Conservation (phyloP, 2,329 filamentous ascomycete species). For the Aureobasidium leucospermi region DNA sequence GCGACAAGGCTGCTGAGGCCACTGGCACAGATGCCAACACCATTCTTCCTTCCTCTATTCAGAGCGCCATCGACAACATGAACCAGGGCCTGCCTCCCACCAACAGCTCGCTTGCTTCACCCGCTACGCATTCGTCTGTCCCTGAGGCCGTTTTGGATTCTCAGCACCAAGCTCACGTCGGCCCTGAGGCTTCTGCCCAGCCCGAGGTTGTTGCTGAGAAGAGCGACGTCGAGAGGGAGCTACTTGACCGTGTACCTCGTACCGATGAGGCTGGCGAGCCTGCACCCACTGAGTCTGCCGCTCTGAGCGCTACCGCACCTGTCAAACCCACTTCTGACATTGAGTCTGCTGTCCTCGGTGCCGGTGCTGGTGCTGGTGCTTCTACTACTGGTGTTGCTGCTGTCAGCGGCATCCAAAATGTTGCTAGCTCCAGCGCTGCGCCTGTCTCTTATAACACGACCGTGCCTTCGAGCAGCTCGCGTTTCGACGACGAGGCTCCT, state of each 20-base stretch:
- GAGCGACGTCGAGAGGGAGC: slow-evolving; percentile 61
- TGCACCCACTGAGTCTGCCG: slow-evolving; percentile 34
- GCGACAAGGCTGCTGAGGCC: slow-evolving; percentile 29
- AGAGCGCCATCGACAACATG: slow-evolving; percentile 40
- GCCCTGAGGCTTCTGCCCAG: slow-evolving; percentile 58
- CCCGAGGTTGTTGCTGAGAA: slow-evolving; percentile 63
- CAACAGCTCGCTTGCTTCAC: slow-evolving; percentile 22
- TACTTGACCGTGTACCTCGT: slow-evolving; percentile 52
- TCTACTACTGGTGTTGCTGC: slow-evolving; percentile 11
- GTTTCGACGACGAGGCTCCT: slow-evolving; percentile 18
- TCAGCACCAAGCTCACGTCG: slow-evolving; percentile 56
- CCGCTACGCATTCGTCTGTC: slow-evolving; percentile 30
- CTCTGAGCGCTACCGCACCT: slow-evolving; percentile 29
- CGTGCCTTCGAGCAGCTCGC: slow-evolving; percentile 15
- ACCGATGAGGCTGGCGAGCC: slow-evolving; percentile 37
- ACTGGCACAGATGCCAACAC: slow-evolving; percentile 38
- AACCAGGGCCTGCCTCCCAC: slow-evolving; percentile 16
- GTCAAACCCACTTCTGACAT: slow-evolving; percentile 14
- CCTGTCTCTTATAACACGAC: not conserved
- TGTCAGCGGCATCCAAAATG: slow-evolving; percentile 3
- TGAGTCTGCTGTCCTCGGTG: not conserved
- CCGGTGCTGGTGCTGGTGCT: slow-evolving; percentile 6
- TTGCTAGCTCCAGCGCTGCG: not conserved
- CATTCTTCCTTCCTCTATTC: slow-evolving; percentile 27
- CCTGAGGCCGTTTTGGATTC: slow-evolving; percentile 64